phyloP scores from a whole-genome alignment of 306 rosid species.

The Medicago ruthenica region DNA sequence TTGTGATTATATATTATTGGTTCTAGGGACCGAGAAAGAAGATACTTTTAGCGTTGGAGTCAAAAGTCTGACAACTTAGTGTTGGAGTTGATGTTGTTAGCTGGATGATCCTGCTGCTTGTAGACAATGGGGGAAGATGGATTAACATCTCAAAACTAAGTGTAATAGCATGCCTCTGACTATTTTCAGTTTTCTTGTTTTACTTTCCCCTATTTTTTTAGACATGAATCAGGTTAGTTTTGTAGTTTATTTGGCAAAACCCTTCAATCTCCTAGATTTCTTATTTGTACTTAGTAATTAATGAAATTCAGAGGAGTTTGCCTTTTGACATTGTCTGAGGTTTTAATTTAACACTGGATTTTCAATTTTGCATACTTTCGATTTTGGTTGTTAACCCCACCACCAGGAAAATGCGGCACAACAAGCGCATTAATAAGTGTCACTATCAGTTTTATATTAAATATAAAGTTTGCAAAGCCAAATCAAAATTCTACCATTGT shows the following conservation, averaged over 20 bases:
- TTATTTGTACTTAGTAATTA: conserved; percentile 34
- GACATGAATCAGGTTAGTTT: conserved; percentile 41
- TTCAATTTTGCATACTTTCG: background rate
- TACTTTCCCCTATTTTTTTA: conserved; percentile 16
- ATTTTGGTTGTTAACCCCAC: background rate
- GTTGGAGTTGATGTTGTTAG: conserved; percentile 29
- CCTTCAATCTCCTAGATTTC: conserved; percentile 12
- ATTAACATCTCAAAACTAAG: conserved; percentile 31
- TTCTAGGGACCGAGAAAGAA: conserved; percentile 99
- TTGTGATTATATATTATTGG: conserved; percentile 39
- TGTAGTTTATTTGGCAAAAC: conserved; percentile 41
- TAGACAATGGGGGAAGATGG: conserved; percentile 34
- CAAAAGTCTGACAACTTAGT: conserved; percentile 63
- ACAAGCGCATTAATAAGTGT: background rate
- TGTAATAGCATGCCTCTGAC: conserved; percentile 40
- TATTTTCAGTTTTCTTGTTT: conserved; percentile 10
- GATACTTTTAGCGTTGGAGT: conserved; percentile 88
- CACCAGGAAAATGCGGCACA: background rate
- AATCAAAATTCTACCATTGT: too few relatives aligned
- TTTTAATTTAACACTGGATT: background rate
- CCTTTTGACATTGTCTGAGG: conserved; percentile 11
- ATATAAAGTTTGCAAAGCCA: too few relatives aligned
- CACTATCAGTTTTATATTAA: background rate
- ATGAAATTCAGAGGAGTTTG: conserved; percentile 36
- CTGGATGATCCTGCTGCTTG: conserved; percentile 31